Evolutionary conservation across 345 rosid species (phyloP).

Genomic region (Populus tremula): DNA sequence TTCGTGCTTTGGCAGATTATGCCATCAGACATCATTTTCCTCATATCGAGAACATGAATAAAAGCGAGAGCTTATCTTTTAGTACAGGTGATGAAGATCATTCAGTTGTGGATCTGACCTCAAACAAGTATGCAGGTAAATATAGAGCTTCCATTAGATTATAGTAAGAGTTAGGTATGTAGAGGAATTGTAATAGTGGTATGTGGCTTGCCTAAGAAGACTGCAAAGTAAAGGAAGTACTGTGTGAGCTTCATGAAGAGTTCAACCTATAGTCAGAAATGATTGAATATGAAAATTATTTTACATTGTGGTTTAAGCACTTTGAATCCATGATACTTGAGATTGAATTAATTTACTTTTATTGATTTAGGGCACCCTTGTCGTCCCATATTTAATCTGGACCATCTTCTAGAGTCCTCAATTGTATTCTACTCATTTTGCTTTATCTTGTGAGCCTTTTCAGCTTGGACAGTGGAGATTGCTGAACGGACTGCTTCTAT

Average conservation of each 20-base stretch:
- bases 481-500: slow-evolving; percentile 87
- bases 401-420: neutral
- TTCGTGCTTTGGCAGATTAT: slow-evolving; percentile 81
- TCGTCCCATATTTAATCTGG: no score
- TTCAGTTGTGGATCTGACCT: slow-evolving; percentile 80
- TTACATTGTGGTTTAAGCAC: no score
- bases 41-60: slow-evolving; percentile 71
- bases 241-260: no score
- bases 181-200: no score
- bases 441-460: slow-evolving; percentile 17
- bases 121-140: slow-evolving; percentile 95
- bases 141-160: neutral
- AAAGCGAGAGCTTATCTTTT: slow-evolving; percentile 86
- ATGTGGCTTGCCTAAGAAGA: no score
- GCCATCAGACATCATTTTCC: slow-evolving; percentile 87
- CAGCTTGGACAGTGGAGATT: slow-evolving; percentile 93
- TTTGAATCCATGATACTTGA: no score
- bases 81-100: slow-evolving; percentile 72
- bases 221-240: no score
- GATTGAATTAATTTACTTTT: no score
- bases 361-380: no score
- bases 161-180: no score
- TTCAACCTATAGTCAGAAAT: no score
- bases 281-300: no score
- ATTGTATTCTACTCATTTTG: neutral